A percentile compares a stretch with the other conserved stretches of the same genome.
These are phyloP conservation scores for Pseudozyma flocculosa DNA, from an alignment of 1,284 basidiomycete genomes.

Conservation along the genomic window DNA sequence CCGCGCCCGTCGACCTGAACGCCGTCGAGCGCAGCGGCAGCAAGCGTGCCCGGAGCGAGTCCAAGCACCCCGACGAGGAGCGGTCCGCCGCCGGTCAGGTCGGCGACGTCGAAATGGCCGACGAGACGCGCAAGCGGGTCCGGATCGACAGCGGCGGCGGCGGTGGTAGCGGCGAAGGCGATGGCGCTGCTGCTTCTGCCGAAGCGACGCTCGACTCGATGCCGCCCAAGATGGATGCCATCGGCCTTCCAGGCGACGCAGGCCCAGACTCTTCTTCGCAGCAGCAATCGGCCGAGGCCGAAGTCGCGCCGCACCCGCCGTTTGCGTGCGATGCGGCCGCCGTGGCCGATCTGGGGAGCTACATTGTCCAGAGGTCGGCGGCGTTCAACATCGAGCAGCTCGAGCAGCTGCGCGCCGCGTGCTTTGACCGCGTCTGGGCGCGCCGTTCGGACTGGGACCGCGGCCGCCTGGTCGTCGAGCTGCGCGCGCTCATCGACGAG, in stretches of 20 bases:
- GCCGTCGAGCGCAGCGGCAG: conserved; percentile 20
- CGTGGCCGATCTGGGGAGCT: conserved; percentile 14
- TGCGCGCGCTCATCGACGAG: conserved; percentile 17
- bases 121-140: conserved; percentile 21
- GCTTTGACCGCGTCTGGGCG: conserved; percentile 77
- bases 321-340: conserved; percentile 11
- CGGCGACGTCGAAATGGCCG: conserved; percentile 5
- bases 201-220: background rate
- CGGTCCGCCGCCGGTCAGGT: too few species aligned
- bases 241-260: background rate
- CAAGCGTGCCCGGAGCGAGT: conserved; percentile 37
- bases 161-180: too few species aligned
- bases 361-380: conserved; percentile 23
- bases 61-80: background rate
- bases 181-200: too few species aligned
- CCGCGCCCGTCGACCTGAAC: conserved; percentile 23
- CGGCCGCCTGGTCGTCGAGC: conserved; percentile 63
- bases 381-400: conserved; percentile 72
- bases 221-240: background rate
- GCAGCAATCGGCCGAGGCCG: too few species aligned
- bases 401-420: conserved; percentile 85
- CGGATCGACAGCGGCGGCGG: too few species aligned
- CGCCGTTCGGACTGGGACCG: conserved; percentile 81
- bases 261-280: too few species aligned
- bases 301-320: conserved; percentile 24